Evolutionary conservation across 2,329 filamentous ascomycete genomes (phyloP).

Genomic region (Herpotrichia juniperi): DNA sequence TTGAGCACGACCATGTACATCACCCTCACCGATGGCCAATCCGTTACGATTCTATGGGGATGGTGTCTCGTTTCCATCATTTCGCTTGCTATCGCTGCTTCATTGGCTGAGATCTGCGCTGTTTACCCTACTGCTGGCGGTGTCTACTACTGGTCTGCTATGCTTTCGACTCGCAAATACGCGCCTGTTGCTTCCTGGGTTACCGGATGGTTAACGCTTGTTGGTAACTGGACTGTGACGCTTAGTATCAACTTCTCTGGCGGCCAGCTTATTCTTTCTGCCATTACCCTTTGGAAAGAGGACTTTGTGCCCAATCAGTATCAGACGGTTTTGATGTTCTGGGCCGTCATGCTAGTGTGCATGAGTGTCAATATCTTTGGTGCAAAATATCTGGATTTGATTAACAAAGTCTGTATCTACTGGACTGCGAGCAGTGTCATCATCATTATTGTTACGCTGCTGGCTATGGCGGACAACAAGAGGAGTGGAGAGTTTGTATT

Average conservation of each 20-base stretch:
- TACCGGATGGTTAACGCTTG: constrained; percentile 73
- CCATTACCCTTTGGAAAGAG: constrained; percentile 73
- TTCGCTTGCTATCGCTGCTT: constrained; percentile 71
- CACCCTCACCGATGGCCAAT: constrained; percentile 70
- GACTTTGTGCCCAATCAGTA: constrained; percentile 70
- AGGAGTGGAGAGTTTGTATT: constrained; percentile 70
- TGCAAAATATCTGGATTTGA: constrained; percentile 66
- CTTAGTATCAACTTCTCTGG: constrained; percentile 73
- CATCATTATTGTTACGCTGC: constrained; percentile 70
- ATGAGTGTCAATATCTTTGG: constrained; percentile 70
- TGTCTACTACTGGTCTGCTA: constrained; percentile 74
- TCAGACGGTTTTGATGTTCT: constrained; percentile 75
- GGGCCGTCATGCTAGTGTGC: constrained; percentile 71
- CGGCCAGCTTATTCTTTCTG: constrained; percentile 70
- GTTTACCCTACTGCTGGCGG: constrained; percentile 79
- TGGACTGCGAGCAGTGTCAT: constrained; percentile 72
- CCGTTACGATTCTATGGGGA: constrained; percentile 72
- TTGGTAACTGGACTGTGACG: constrained; percentile 75
- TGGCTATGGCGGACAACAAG: constrained; percentile 64
- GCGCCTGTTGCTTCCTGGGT: constrained; percentile 72
- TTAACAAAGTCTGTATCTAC: constrained; percentile 76
- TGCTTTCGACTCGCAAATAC: constrained; percentile 69
- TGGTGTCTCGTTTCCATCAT: constrained; percentile 72
- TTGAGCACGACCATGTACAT: constrained; percentile 72
- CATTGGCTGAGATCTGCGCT: constrained; percentile 75